These are phyloP conservation scores for Chaetothyriales sp. DNA, from an alignment of 2,329 filamentous ascomycete species.

Conservation along the genomic window DNA sequence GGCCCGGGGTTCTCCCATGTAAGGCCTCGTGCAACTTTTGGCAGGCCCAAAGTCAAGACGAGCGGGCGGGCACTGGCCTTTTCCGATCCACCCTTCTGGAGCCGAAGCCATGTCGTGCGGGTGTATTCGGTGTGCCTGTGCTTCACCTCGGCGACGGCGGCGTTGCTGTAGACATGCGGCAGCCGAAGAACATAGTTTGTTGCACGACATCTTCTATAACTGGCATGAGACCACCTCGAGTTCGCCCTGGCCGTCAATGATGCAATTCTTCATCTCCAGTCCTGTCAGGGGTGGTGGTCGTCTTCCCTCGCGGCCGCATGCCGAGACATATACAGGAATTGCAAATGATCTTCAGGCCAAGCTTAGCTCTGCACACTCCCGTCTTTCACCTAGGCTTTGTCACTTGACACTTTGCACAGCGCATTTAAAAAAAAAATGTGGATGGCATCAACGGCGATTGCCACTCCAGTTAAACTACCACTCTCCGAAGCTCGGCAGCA, in stretches of 20 bases:
- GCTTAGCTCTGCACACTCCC: too few relatives aligned
- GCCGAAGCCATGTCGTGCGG: constrained; percentile 1
- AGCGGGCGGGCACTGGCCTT: not conserved
- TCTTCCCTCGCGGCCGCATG: too few relatives aligned
- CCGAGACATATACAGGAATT: not conserved
- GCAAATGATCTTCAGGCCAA: not conserved
- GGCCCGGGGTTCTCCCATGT: not conserved
- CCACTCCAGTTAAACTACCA: too few relatives aligned
- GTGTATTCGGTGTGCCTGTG: not conserved
- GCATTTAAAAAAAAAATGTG: not conserved
- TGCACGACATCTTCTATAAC: not conserved
- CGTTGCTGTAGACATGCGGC: not conserved
- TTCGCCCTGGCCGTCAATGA: not conserved
- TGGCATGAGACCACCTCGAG: not conserved
- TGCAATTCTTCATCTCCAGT: not conserved
- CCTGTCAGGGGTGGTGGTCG: not conserved
- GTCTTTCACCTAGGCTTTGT: too few relatives aligned
- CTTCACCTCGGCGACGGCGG: not conserved
- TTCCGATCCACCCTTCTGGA: not conserved
- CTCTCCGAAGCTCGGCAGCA: too few relatives aligned
- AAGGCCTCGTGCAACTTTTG: not conserved
- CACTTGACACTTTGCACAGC: not conserved
- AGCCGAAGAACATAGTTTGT: not conserved
- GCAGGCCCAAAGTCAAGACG: not conserved
- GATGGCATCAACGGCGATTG: not conserved